Percentiles rank a stretch among this genome's conserved stretches.
Evolutionary conservation across 495 filamentous ascomycete genomes (phyloP).

Genomic region (Lepidopterella palustris): DNA sequence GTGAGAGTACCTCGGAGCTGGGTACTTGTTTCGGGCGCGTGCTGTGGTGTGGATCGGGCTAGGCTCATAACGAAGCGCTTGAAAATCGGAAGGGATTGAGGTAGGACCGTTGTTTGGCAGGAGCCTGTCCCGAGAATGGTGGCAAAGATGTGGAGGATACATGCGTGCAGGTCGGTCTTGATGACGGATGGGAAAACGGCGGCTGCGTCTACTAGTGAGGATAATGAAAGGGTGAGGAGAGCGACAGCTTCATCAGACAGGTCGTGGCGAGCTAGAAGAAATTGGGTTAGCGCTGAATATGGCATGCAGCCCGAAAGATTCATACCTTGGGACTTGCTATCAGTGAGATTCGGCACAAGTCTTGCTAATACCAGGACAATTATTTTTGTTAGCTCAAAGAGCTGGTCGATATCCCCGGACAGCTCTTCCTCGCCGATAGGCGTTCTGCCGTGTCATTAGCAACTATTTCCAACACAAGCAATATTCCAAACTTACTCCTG

Average conservation of each 20-base stretch:
- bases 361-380: constrained; percentile 89
- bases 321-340: constrained; percentile 47
- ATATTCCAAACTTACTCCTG: constrained; percentile 45
- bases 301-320: background rate
- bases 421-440: constrained; percentile 55
- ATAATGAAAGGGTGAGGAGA: constrained; percentile 71
- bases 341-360: constrained; percentile 77
- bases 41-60: constrained; percentile 41
- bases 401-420: constrained; percentile 93
- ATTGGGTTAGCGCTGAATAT: constrained; percentile 5
- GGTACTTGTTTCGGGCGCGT: constrained; percentile 36
- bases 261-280: constrained; percentile 52
- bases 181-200: constrained; percentile 95
- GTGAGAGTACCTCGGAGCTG: constrained; percentile 68
- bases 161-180: constrained; percentile 91
- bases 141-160: constrained; percentile 92
- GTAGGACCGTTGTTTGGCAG: constrained; percentile 82
- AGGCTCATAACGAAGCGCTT: constrained; percentile 80
- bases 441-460: constrained; percentile 12
- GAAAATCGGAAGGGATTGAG: constrained; percentile 84
- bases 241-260: constrained; percentile 76
- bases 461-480: constrained; percentile 32
- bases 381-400: constrained; percentile 92
- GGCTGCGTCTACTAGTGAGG: constrained; percentile 85
- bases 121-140: constrained; percentile 81